These are phyloP conservation scores for Peronosclerospora sorghi DNA, from an alignment of 352 stramenopile species.

Conservation along the genomic window DNA sequence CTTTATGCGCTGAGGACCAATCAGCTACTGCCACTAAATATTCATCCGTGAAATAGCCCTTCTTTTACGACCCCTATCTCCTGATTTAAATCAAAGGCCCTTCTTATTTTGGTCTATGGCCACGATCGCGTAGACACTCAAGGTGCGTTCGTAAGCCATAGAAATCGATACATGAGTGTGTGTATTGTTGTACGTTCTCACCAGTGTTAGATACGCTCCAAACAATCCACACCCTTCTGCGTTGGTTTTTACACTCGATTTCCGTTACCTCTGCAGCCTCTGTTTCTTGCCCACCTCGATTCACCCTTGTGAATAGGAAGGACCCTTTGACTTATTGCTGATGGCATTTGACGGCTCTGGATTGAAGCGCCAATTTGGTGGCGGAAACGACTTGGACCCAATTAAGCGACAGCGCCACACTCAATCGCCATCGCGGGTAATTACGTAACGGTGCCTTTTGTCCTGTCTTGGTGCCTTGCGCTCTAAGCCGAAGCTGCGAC, in stretches of 20 bases:
- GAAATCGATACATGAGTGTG: background rate
- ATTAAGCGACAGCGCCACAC: slow-evolving; percentile 30
- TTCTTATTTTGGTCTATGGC: background rate
- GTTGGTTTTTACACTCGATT: slow-evolving; percentile 8
- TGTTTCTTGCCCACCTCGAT: slow-evolving; percentile 1
- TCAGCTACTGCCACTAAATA: slow-evolving; percentile 37
- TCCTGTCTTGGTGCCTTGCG: slow-evolving; percentile 3
- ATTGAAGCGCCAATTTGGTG: slow-evolving; percentile 39
- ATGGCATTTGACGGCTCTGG: slow-evolving; percentile 12
- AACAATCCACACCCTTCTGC: slow-evolving; percentile 10
- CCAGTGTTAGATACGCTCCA: slow-evolving; percentile 5
- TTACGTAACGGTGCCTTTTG: slow-evolving; percentile 1
- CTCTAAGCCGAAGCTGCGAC: background rate
- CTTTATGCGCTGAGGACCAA: slow-evolving; percentile 15
- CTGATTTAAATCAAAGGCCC: background rate
- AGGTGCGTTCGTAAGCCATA: slow-evolving; percentile 4
- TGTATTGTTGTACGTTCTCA: slow-evolving; percentile 3
- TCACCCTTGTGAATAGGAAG: slow-evolving; percentile 1
- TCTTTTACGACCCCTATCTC: background rate
- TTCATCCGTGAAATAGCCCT: slow-evolving; percentile 12
- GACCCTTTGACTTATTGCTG: background rate
- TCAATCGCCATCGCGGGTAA: slow-evolving; percentile 41
- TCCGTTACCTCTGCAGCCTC: slow-evolving; percentile 1
- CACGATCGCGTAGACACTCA: background rate
- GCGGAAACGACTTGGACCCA: slow-evolving; percentile 15